phyloP scores from a whole-genome alignment of 352 stramenopile genomes.

The Phytophthora aleatoria region DNA sequence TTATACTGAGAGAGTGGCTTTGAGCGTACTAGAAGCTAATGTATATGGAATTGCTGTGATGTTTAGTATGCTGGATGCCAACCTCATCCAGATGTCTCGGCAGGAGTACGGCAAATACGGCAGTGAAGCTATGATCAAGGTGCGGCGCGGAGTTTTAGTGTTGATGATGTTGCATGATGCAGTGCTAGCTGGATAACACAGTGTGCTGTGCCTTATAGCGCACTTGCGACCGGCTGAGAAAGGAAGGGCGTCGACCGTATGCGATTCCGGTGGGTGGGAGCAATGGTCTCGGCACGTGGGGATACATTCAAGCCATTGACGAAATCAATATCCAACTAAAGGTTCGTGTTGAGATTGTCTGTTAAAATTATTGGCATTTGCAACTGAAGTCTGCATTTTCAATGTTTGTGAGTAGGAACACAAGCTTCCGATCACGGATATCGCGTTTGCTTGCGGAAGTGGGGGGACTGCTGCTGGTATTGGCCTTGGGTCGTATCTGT shows the following conservation, averaged over 20 bases:
- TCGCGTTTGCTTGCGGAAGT: slow-evolving; percentile 88
- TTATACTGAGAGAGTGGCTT: background rate
- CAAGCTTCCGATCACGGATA: slow-evolving; percentile 66
- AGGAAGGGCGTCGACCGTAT: slow-evolving; percentile 70
- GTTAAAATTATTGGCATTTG: background rate
- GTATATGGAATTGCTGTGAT: background rate
- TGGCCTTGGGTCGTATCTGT: slow-evolving; percentile 73
- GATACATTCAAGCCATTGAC: slow-evolving; percentile 92
- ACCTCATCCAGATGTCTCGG: slow-evolving; percentile 80
- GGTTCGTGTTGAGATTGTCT: slow-evolving; percentile 28
- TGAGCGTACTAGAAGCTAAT: background rate
- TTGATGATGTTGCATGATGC: background rate
- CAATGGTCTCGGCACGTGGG: slow-evolving; percentile 93
- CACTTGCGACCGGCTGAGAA: slow-evolving; percentile 67
- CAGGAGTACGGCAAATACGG: slow-evolving; percentile 82
- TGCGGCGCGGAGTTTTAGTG: slow-evolving; percentile 12
- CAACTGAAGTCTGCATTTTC: background rate
- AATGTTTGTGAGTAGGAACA: slow-evolving; percentile 34
- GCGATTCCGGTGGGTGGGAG: slow-evolving; percentile 89
- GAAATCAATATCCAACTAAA: slow-evolving; percentile 86
- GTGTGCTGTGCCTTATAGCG: slow-evolving; percentile 19
- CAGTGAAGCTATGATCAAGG: slow-evolving; percentile 83
- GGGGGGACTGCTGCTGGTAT: slow-evolving; percentile 82
- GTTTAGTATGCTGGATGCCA: slow-evolving; percentile 69
- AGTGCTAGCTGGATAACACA: background rate